Evolutionary conservation across 192 early-diverging fungal genomes (phyloP).

Genomic region (Martensiomyces pterosporus): DNA sequence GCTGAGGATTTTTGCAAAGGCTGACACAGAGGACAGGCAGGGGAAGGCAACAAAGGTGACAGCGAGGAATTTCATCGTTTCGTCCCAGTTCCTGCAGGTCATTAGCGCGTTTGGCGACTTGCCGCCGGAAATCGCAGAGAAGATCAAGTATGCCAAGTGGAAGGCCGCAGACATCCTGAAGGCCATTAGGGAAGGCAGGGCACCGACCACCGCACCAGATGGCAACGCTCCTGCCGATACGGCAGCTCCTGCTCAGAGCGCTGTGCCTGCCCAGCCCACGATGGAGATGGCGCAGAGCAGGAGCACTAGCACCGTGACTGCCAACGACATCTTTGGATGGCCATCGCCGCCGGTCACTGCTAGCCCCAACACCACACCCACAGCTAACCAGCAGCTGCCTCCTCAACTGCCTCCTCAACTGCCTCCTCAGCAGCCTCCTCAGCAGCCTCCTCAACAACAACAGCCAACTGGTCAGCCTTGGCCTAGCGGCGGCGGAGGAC

Average conservation of each 20-base stretch:
- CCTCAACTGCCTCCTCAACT: no score
- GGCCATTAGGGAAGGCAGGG: conserved; percentile 79
- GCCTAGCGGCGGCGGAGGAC: no score
- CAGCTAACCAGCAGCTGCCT: conserved; percentile 6
- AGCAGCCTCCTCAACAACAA: conserved; percentile 5
- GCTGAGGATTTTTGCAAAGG: conserved; percentile 79
- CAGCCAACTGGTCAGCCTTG: no score
- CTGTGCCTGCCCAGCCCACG: no score
- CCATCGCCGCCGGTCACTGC: conserved; percentile 18
- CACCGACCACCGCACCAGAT: conserved; percentile 58
- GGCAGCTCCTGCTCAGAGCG: no score
- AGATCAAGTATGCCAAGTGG: conserved; percentile 95
- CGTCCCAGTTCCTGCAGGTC: conserved; percentile 86
- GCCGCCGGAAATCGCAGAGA: conserved; percentile 64
- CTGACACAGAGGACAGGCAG: conserved; percentile 87
- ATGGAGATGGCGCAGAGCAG: conserved; percentile 39
- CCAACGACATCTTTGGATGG: conserved; percentile 19
- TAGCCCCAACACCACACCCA: conserved; percentile 5
- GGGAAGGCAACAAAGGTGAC: conserved; percentile 79
- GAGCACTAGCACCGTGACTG: neutral
- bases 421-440: neutral
- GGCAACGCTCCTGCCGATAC: no score
- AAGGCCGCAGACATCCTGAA: conserved; percentile 93
- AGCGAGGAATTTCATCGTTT: conserved; percentile 83
- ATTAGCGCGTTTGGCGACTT: conserved; percentile 79